Evolutionary conservation across 108 stramenopile genomes (phyloP), one percentile per base, ranked within the genome.

Genomic region (Nitzschia palea): DNA sequence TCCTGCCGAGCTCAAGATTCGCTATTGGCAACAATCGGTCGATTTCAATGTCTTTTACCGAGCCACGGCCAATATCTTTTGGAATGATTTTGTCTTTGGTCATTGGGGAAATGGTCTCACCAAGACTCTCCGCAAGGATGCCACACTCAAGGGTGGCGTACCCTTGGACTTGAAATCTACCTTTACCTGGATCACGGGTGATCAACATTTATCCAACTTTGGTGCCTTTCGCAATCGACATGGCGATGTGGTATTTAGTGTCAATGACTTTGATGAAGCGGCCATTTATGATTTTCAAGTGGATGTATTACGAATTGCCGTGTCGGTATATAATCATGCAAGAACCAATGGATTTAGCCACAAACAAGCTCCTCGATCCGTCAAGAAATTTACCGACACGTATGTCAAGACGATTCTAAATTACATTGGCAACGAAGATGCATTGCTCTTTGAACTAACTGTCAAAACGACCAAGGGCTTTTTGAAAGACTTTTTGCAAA

Each of bases 261-360:
- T 87, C 20, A 87, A 84, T 77, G 86, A 87, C 63, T 87, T 87
- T 71, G 86, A 87, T 51, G 79, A 86, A 48, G 82, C 78, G 0
- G 82, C 83, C 18, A 84, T 87, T 43, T 87, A 74, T 65, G 65
- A 87, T 57, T 87, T 86, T 68, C 83, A 82, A 35, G 33, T 84
- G 9, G 86, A 87, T 53, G 81, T 87, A 4, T 44, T 84, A 18
- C 80, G 86, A 1, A 67, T 82, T 34, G 81, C 82, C 10, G 86
- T 87, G 0, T 80, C 79, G 17, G 72, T 84, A 35, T 77, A 68
- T 55, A 74, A 54, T 61, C 83, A 84, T 61, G 86, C 80, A 3
- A 54, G 74, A 17, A 79, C 83, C 1, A 81, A 84, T 57, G 81
- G 76, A 44, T 42, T 87, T 8, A 42, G 14, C 3, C 37, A 54